Evolutionary conservation across 768 basidiomycete species (phyloP).

Genomic region (Suillus luteus): DNA sequence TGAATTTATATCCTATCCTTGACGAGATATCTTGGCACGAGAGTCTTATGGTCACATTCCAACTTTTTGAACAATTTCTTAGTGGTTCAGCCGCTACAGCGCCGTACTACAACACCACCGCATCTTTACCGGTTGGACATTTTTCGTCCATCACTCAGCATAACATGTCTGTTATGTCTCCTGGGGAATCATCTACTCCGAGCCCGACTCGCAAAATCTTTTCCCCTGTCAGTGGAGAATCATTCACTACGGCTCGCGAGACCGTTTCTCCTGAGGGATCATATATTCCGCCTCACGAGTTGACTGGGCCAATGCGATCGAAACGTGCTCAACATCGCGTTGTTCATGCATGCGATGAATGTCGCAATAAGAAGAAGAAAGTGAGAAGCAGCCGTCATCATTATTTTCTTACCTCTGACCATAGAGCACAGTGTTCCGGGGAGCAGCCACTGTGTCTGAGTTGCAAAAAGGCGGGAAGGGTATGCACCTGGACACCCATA

Average conservation of each 20-base stretch:
- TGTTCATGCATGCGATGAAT: constrained; percentile 3
- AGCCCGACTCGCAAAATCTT: neutral
- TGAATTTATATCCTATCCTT: neutral
- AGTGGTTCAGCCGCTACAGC: neutral
- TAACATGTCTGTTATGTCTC: neutral
- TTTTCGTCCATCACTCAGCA: neutral
- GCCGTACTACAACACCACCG: neutral
- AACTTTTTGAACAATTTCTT: neutral
- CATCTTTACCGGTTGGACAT: neutral
- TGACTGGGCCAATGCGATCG: neutral
- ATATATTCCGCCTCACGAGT: neutral
- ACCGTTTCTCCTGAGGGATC: neutral
- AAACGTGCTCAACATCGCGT: neutral
- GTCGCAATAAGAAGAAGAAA: neutral
- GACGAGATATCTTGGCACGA: neutral
- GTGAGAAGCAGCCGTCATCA: neutral
- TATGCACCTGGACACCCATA: neutral
- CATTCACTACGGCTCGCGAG: neutral
- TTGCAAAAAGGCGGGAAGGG: neutral
- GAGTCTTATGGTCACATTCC: neutral
- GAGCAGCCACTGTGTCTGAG: constrained; percentile 1
- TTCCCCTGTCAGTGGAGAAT: neutral
- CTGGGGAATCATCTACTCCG: too few species aligned
- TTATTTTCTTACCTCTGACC: neutral
- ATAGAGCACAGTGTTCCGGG: neutral